These are phyloP conservation scores for Phlebiopsis gigantea DNA, from an alignment of 768 basidiomycete genomes.

Conservation along the genomic window DNA sequence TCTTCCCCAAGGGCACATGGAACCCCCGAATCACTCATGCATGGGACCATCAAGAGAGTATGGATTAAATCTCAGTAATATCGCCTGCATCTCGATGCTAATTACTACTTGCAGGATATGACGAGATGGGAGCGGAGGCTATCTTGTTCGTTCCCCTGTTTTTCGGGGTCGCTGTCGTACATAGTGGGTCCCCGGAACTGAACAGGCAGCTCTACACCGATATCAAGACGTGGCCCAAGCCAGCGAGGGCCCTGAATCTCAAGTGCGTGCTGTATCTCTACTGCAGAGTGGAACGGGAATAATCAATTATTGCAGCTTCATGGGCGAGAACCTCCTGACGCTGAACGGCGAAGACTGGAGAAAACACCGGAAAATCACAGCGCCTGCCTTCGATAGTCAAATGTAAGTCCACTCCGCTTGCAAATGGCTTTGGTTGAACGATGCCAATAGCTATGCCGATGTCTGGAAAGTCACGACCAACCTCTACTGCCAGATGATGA, in stretches of 20 bases:
- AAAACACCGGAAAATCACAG: constrained; percentile 13
- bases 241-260: not conserved
- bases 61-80: not conserved
- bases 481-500: constrained; percentile 9
- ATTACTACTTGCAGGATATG: constrained; percentile 5
- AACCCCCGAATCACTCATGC: not conserved
- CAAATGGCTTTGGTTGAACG: not conserved
- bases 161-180: not conserved
- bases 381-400: constrained; percentile 12
- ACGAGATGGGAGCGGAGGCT: not conserved
- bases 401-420: no score
- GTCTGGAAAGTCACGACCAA: constrained; percentile 12
- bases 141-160: constrained; percentile 5
- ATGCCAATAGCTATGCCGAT: constrained; percentile 1
- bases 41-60: constrained; percentile 1
- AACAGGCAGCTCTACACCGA: constrained; percentile 8
- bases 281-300: not conserved
- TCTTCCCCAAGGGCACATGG: not conserved
- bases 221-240: not conserved
- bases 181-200: constrained; percentile 6
- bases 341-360: constrained; percentile 11
- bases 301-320: not conserved
- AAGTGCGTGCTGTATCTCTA: not conserved
- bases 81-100: not conserved
- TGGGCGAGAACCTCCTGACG: constrained; percentile 10